A percentile compares a stretch with the other conserved stretches of the same genome.
Conservation (phyloP, 345 rosid genomes). For the Balakata baccata region DNA sequence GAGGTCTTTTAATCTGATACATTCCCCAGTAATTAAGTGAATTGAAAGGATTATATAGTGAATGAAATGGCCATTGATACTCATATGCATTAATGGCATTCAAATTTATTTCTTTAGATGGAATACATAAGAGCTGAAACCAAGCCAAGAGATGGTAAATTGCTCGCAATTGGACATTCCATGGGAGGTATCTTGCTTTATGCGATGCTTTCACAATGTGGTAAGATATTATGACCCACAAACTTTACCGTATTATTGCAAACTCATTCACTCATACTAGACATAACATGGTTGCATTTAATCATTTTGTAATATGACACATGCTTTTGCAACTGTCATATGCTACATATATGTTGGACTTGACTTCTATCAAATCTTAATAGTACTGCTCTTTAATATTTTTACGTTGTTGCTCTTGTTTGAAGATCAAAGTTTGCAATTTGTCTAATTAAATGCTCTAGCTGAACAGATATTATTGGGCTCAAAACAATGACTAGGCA, state of each 20-base stretch:
- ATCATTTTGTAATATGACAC: neutral
- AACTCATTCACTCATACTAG: neutral
- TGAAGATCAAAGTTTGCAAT: neutral
- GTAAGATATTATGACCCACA: slow-evolving; percentile 37
- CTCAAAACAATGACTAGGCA: slow-evolving; percentile 7
- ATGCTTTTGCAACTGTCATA: neutral
- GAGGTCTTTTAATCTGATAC: neutral
- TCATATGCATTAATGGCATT: neutral
- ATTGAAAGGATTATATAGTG: neutral
- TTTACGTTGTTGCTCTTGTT: neutral
- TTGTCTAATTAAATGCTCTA: neutral
- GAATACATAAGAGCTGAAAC: slow-evolving; percentile 50
- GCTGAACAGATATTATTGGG: neutral
- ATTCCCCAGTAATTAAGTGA: neutral
- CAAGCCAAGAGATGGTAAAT: slow-evolving; percentile 61
- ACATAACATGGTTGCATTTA: neutral
- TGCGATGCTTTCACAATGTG: slow-evolving; percentile 52
- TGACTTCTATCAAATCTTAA: neutral
- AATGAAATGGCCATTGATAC: neutral
- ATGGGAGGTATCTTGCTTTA: slow-evolving; percentile 84
- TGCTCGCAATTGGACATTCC: slow-evolving; percentile 74
- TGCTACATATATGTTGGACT: neutral
- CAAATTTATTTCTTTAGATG: slow-evolving; percentile 40
- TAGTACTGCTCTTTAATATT: neutral
- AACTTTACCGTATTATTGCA: neutral